Percentiles rank a stretch among this genome's conserved stretches.
phyloP scores from a whole-genome alignment of 345 rosid genomes.

The Acer yangbiense region DNA sequence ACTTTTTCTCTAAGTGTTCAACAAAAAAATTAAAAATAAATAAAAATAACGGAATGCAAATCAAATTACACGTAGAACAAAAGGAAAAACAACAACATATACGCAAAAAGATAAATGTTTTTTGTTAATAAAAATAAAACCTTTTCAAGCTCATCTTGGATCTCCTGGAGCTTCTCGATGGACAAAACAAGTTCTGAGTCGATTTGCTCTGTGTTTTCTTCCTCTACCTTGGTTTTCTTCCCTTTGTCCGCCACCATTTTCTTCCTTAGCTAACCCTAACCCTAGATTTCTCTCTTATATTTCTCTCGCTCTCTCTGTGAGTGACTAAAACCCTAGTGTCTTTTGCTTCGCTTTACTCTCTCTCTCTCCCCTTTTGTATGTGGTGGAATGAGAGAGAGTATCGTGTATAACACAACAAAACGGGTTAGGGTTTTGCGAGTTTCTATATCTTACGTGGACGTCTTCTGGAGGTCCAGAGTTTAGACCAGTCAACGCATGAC shows the following conservation, averaged over 20 bases:
- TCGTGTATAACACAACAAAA: slow-evolving; percentile 11
- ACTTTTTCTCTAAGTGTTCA: slow-evolving; percentile 2
- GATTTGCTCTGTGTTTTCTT: slow-evolving; percentile 66
- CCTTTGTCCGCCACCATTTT: slow-evolving; percentile 83
- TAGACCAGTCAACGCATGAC: slow-evolving; percentile 19
- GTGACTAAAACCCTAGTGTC: slow-evolving; percentile 51
- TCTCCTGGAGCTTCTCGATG: slow-evolving; percentile 94
- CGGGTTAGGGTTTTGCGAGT: slow-evolving; percentile 72
- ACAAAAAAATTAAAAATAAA: neutral
- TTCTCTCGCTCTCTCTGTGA: neutral
- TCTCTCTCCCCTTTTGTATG: slow-evolving; percentile 9
- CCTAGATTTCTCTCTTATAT: neutral
- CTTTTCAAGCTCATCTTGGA: slow-evolving; percentile 97
- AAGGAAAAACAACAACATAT: neutral
- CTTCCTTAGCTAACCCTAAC: slow-evolving; percentile 25
- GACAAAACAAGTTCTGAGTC: slow-evolving; percentile 81
- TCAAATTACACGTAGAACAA: neutral
- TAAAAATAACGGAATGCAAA: slow-evolving; percentile 4
- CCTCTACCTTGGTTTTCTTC: slow-evolving; percentile 78
- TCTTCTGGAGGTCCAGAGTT: neutral
- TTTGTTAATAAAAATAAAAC: slow-evolving; percentile 20
- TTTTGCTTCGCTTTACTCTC: neutral
- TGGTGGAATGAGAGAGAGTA: slow-evolving; percentile 14
- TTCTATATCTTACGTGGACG: slow-evolving; percentile 24
- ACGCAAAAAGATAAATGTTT: neutral